Percentiles rank a stretch among this genome's conserved stretches.
Conservation (phyloP, 2,329 filamentous ascomycete genomes). For the Pseudocercospora macadamiae region DNA sequence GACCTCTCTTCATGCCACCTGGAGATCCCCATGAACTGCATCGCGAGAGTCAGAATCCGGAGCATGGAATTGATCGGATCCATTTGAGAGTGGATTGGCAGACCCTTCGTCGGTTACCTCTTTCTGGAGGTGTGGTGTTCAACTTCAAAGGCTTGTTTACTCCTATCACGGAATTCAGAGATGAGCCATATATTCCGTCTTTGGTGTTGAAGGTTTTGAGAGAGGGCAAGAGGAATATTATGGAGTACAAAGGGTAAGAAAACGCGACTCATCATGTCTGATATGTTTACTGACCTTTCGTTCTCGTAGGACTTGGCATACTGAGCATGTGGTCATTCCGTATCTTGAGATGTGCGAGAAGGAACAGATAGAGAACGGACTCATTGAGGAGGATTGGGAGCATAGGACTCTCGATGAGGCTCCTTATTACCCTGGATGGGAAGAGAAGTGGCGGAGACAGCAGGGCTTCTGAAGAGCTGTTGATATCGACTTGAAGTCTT, state of each 20-base stretch:
- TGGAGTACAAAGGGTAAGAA: constrained; percentile 86
- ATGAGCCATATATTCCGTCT: constrained; percentile 73
- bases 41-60: constrained; percentile 60
- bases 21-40: constrained; percentile 66
- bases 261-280: too few species aligned
- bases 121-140: constrained; percentile 76
- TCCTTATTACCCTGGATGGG: constrained; percentile 77
- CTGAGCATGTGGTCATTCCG: constrained; percentile 72
- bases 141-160: constrained; percentile 90
- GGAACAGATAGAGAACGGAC: constrained; percentile 67
- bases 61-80: constrained; percentile 61
- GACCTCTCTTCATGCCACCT: constrained; percentile 74
- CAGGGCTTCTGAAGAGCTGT: constrained; percentile 57
- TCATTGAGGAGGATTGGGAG: constrained; percentile 66
- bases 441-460: constrained; percentile 69
- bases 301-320: constrained; percentile 72
- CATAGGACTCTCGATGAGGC: constrained; percentile 71
- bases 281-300: too few species aligned
- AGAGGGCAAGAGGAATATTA: constrained; percentile 69
- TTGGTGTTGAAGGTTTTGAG: constrained; percentile 69
- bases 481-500: background rate
- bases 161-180: constrained; percentile 66
- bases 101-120: constrained; percentile 75
- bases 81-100: constrained; percentile 85
- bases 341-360: constrained; percentile 63